Evolutionary conservation across 352 stramenopile species (phyloP).

Genomic region (Blastocystis sp.): DNA sequence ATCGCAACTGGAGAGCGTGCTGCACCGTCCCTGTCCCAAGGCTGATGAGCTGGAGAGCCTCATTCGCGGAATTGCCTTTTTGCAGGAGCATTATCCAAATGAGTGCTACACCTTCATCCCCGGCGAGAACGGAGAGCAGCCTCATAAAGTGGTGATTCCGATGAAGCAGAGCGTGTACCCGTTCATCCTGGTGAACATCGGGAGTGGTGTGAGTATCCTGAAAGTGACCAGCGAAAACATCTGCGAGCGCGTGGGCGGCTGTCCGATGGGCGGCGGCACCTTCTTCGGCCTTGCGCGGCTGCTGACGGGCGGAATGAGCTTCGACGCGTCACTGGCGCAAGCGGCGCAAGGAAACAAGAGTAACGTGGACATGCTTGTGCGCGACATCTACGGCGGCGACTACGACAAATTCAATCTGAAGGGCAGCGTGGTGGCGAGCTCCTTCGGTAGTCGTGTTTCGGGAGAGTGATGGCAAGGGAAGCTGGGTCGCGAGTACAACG

Average conservation of each 20-base stretch:
- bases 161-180: slow-evolving; percentile 72
- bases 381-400: slow-evolving; percentile 92
- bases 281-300: slow-evolving; percentile 93
- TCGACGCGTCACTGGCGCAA: slow-evolving; percentile 71
- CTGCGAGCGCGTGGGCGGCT: slow-evolving; percentile 91
- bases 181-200: slow-evolving; percentile 93
- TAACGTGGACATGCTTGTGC: slow-evolving; percentile 88
- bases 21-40: slow-evolving; percentile 66
- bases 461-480: background rate
- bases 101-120: slow-evolving; percentile 95
- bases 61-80: slow-evolving; percentile 88
- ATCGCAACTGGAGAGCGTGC: slow-evolving; percentile 71
- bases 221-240: slow-evolving; percentile 78
- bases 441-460: slow-evolving; percentile 83
- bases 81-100: slow-evolving; percentile 82
- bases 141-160: slow-evolving; percentile 61
- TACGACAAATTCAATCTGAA: slow-evolving; percentile 84
- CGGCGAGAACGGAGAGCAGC: background rate
- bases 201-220: slow-evolving; percentile 89
- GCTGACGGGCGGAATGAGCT: slow-evolving; percentile 69
- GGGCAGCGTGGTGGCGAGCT: slow-evolving; percentile 79
- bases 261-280: slow-evolving; percentile 90
- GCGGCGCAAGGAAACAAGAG: slow-evolving; percentile 66
- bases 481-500: slow-evolving; percentile 18
- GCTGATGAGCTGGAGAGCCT: slow-evolving; percentile 88